These are phyloP conservation scores for Yarrowia hollandica DNA, from an alignment of 805 yeast species.

Conservation along the genomic window DNA sequence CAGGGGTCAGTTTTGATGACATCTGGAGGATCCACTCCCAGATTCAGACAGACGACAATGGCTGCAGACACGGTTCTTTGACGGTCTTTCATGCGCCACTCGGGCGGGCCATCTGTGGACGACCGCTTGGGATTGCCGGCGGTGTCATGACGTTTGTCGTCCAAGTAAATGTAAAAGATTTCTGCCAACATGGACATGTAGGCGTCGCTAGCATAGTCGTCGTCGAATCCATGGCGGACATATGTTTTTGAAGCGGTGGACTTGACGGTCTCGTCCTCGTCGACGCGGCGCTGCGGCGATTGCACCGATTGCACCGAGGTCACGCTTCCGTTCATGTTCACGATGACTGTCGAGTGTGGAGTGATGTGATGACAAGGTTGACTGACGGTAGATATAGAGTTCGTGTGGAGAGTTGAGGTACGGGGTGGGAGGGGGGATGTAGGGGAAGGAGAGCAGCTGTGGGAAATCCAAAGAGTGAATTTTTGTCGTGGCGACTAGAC, in stretches of 20 bases:
- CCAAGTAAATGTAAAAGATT: conserved; percentile 78
- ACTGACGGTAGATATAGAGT: too few species aligned
- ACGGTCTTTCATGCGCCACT: conserved; percentile 92
- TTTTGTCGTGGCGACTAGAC: too few species aligned
- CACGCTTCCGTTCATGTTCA: conserved; percentile 23
- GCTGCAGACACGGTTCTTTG: conserved; percentile 95
- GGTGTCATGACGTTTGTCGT: conserved; percentile 88
- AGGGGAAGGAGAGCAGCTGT: neutral
- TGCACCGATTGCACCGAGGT: conserved; percentile 24
- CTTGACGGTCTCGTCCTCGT: conserved; percentile 22
- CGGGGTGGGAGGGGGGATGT: neutral
- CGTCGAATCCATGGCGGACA: conserved; percentile 63
- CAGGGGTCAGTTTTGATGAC: conserved; percentile 89
- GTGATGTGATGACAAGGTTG: too few species aligned
- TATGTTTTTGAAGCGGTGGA: conserved; percentile 38
- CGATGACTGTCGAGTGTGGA: too few species aligned
- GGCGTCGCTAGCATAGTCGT: conserved; percentile 55
- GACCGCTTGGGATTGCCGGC: conserved; percentile 67
- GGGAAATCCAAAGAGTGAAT: too few species aligned
- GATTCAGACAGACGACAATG: conserved; percentile 79
- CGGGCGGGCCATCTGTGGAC: conserved; percentile 54
- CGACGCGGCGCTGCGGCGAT: conserved; percentile 14
- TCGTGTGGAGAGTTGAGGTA: too few species aligned
- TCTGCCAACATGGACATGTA: conserved; percentile 51
- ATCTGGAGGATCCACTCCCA: conserved; percentile 98